These are phyloP conservation scores for Lonicera japonica DNA, from an alignment of 129 eudicot genomes.

Conservation along the genomic window DNA sequence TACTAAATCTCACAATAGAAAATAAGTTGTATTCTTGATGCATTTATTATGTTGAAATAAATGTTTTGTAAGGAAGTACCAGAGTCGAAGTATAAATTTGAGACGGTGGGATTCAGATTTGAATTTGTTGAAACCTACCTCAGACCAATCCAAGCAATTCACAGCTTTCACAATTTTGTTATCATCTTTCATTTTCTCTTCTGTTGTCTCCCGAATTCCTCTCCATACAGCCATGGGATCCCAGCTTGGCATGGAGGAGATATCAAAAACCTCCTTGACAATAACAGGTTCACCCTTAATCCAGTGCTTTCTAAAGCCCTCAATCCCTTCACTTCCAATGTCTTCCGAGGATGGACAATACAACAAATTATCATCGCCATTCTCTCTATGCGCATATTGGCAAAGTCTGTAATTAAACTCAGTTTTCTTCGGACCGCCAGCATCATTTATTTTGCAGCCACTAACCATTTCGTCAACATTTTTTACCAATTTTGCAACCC, in stretches of 20 bases:
- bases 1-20: too few relatives aligned
- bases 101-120: neutral
- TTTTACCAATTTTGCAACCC: constrained; percentile 96
- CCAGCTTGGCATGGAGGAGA: constrained; percentile 67
- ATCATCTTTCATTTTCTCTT: constrained; percentile 65
- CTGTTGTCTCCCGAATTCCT: constrained; percentile 71
- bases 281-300: constrained; percentile 69
- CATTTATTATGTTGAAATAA: too few relatives aligned
- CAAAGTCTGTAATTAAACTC: constrained; percentile 22
- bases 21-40: too few relatives aligned
- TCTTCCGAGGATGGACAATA: constrained; percentile 60
- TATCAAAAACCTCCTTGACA: constrained; percentile 68
- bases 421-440: constrained; percentile 17
- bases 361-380: constrained; percentile 47
- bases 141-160: constrained; percentile 69
- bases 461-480: constrained; percentile 89
- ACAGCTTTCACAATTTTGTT: constrained; percentile 75
- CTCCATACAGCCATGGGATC: constrained; percentile 86
- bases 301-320: constrained; percentile 80
- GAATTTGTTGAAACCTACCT: constrained; percentile 41
- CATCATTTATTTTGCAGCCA: constrained; percentile 64
- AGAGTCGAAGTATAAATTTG: too few relatives aligned
- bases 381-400: constrained; percentile 45
- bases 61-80: too few relatives aligned
- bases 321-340: constrained; percentile 59